Percentiles rank a stretch among this genome's conserved stretches.
phyloP scores from a whole-genome alignment of 2,329 filamentous ascomycete genomes.

The Calycina marina region DNA sequence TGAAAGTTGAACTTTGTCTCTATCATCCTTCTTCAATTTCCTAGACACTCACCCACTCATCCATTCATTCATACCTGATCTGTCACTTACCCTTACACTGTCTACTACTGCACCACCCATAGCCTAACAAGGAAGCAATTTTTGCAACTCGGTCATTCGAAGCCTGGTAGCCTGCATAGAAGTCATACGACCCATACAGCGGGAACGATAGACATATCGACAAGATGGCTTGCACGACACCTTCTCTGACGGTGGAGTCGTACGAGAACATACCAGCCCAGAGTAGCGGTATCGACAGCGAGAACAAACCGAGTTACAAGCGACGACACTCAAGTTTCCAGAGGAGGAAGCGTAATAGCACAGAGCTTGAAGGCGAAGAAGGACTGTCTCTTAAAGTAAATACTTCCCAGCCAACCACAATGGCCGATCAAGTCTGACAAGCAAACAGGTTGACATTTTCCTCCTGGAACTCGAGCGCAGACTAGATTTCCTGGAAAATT shows the following conservation, averaged over 20 bases:
- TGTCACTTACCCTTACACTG: too few relatives aligned
- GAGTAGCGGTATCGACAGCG: conserved; percentile 12
- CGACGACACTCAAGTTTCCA: conserved; percentile 42
- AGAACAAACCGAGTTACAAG: conserved; percentile 11
- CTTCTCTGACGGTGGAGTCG: conserved; percentile 22
- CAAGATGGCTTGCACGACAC: conserved; percentile 19
- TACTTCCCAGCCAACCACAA: neutral
- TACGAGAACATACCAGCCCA: conserved; percentile 15
- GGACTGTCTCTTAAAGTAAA: conserved; percentile 40
- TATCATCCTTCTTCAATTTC: too few relatives aligned
- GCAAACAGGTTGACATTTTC: conserved; percentile 55
- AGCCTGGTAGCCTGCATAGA: too few relatives aligned
- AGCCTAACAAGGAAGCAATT: too few relatives aligned
- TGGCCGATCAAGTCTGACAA: neutral
- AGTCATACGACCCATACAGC: too few relatives aligned
- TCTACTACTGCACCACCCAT: too few relatives aligned
- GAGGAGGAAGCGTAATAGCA: conserved; percentile 39
- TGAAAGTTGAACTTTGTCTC: too few relatives aligned
- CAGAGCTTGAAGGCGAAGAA: conserved; percentile 45
- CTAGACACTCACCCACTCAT: too few relatives aligned
- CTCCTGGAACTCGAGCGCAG: conserved; percentile 75
- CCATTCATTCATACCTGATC: too few relatives aligned
- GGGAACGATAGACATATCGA: neutral
- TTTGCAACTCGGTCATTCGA: too few relatives aligned
- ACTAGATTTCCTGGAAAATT: conserved; percentile 77